Conservation (phyloP, 345 rosid species). For the Microthlaspi erraticum region DNA sequence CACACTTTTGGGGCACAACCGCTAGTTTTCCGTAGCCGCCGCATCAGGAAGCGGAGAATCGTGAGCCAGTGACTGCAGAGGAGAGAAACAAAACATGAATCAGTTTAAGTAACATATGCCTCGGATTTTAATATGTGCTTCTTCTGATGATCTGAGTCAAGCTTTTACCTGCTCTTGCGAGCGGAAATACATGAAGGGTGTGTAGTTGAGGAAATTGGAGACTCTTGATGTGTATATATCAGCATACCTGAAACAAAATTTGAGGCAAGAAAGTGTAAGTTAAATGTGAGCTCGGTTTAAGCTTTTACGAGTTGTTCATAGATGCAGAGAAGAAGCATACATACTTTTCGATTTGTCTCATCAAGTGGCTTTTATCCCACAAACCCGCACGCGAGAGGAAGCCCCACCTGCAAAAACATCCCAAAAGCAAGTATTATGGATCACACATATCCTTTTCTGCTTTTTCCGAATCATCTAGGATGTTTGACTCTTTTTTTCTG, state of each 20-base stretch:
- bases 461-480: neutral
- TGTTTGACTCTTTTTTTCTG: neutral
- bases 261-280: neutral
- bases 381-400: constrained; percentile 91
- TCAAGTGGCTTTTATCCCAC: constrained; percentile 98
- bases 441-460: neutral
- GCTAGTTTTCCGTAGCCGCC: constrained; percentile 37
- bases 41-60: constrained; percentile 58
- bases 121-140: constrained; percentile 1
- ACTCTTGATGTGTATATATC: constrained; percentile 94
- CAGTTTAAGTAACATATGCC: neutral
- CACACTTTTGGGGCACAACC: neutral
- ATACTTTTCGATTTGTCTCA: constrained; percentile 96
- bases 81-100: constrained; percentile 13
- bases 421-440: constrained; percentile 4
- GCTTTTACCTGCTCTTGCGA: constrained; percentile 90
- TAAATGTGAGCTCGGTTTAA: neutral
- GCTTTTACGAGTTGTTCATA: constrained; percentile 6
- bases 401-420: constrained; percentile 71
- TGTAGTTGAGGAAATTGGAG: constrained; percentile 83
- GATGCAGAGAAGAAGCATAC: constrained; percentile 1
- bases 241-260: constrained; percentile 69
- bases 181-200: constrained; percentile 95
- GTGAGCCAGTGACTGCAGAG: constrained; percentile 80
- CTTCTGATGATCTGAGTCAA: neutral